Conservation (phyloP, 2,329 filamentous ascomycete species). For the Curvularia sp. region DNA sequence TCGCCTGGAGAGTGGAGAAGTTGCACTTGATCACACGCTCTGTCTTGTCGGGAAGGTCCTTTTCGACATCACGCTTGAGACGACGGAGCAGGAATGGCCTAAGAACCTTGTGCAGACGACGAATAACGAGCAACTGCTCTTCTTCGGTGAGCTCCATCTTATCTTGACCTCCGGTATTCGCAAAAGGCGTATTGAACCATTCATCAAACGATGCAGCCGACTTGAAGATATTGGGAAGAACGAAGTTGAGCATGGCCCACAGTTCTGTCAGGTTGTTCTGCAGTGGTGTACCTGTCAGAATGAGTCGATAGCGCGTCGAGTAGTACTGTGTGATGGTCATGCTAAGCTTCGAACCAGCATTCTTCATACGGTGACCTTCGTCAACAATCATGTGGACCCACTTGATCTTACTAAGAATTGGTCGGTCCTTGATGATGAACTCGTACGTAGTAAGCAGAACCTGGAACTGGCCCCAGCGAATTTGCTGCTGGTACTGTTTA, state of each 20-base stretch:
- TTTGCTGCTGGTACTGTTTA: constrained; percentile 90
- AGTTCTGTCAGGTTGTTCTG: constrained; percentile 97
- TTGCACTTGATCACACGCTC: constrained; percentile 99
- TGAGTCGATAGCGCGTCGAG: constrained; percentile 90
- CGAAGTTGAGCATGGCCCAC: constrained; percentile 98
- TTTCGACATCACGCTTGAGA: constrained; percentile 99
- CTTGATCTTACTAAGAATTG: constrained; percentile 95
- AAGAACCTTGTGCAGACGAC: constrained; percentile 96
- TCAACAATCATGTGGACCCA: constrained; percentile 99
- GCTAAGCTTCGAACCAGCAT: constrained; percentile 93
- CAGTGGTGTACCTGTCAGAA: constrained; percentile 94
- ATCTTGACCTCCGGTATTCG: constrained; percentile 96
- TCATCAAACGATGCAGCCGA: constrained; percentile 98
- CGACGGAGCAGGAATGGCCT: constrained; percentile 96
- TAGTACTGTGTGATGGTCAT: constrained; percentile 96
- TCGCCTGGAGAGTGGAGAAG: constrained; percentile 91
- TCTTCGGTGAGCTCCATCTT: constrained; percentile 99
- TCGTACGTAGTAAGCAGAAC: constrained; percentile 97
- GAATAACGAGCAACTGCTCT: constrained; percentile 98
- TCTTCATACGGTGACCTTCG: constrained; percentile 99
- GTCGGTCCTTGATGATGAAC: constrained; percentile 99
- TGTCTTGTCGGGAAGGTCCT: constrained; percentile 97
- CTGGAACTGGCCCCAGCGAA: constrained; percentile 94
- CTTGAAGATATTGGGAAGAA: constrained; percentile 98
- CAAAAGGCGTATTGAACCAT: constrained; percentile 99